Evolutionary conservation across 192 early-diverging fungal species (phyloP).

Genomic region (Coemansia sp.): DNA sequence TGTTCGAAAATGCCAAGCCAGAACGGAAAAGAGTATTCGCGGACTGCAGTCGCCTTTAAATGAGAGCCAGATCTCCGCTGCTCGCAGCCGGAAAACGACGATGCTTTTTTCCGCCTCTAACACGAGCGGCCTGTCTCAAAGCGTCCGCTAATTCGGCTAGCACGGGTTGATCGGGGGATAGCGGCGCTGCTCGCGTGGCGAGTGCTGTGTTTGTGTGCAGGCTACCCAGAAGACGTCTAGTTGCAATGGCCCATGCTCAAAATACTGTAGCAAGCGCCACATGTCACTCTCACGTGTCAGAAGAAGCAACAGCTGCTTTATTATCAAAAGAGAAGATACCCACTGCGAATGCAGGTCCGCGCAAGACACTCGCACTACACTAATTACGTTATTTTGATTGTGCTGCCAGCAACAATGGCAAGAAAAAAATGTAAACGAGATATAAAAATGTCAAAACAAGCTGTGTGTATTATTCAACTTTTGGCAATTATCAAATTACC

Average conservation of each 20-base stretch:
- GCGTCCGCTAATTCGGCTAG: no score
- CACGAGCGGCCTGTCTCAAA: no score
- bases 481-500: neutral
- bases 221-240: neutral
- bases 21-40: neutral
- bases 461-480: neutral
- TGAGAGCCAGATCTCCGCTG: neutral
- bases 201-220: no score
- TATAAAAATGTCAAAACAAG: neutral
- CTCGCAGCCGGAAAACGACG: neutral
- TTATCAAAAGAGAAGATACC: neutral
- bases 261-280: neutral
- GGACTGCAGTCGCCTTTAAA: neutral
- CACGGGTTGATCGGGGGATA: no score
- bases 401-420: neutral
- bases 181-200: no score
- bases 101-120: no score
- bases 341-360: neutral
- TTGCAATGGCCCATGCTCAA: neutral
- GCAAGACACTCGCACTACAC: neutral
- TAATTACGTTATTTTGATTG: neutral
- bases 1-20: neutral
- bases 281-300: neutral
- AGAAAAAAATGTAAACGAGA: neutral
- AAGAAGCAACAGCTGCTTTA: neutral